Evolutionary conservation across 176 grass and related monocot species (phyloP).

Genomic region (Carex kokanica): DNA sequence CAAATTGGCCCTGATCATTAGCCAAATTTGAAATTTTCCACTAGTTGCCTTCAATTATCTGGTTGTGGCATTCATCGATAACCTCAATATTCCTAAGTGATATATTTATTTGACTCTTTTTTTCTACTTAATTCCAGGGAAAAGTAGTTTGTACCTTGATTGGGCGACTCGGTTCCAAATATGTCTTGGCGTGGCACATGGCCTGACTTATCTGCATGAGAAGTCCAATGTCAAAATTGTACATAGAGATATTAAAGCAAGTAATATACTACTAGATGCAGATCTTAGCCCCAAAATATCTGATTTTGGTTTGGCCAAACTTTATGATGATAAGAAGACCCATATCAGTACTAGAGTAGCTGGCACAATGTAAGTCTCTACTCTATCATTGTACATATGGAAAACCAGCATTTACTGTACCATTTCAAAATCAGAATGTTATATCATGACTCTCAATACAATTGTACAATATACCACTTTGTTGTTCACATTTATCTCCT

Average conservation of each 20-base stretch:
- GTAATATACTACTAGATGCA: constrained; percentile 58
- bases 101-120: neutral
- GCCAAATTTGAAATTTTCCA: neutral
- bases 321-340: constrained; percentile 48
- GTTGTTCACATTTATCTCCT: neutral
- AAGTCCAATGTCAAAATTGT: constrained; percentile 40
- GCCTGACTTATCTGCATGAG: constrained; percentile 42
- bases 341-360: constrained; percentile 47
- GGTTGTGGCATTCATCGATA: neutral
- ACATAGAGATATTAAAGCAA: constrained; percentile 83
- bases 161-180: constrained; percentile 43
- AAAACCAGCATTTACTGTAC: neutral
- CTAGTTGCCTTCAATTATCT: neutral
- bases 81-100: neutral
- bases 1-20: neutral
- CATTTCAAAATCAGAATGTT: neutral
- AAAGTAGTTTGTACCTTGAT: constrained; percentile 32
- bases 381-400: neutral
- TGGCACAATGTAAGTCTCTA: constrained; percentile 43
- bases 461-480: neutral
- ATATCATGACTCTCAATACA: neutral
- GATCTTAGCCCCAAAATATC: constrained; percentile 52
- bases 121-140: constrained; percentile 20
- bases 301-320: constrained; percentile 49
- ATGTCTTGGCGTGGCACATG: constrained; percentile 40